Evolutionary conservation across 1,284 basidiomycete species (phyloP).

Genomic region (Jaminaea rosea): DNA sequence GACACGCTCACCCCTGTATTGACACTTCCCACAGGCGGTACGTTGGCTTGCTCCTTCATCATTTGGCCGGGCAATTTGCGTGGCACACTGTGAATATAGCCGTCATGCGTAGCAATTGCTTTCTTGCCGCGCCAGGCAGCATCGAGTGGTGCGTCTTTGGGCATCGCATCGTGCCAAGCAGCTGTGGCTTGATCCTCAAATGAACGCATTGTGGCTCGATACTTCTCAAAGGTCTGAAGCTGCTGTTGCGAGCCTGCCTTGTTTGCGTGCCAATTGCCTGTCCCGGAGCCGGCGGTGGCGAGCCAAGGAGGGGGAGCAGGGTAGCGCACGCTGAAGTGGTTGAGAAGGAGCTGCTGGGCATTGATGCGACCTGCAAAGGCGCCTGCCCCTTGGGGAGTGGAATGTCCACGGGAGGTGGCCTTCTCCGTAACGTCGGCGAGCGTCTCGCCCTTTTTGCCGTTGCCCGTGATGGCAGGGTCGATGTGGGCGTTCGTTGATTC

Average conservation of each 20-base stretch:
- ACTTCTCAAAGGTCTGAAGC: background rate
- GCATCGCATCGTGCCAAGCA: conserved; percentile 18
- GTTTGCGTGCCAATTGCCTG: background rate
- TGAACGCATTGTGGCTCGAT: conserved; percentile 18
- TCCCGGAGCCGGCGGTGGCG: no score
- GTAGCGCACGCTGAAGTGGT: conserved; percentile 40
- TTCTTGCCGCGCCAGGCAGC: background rate
- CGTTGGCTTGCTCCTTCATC: no score
- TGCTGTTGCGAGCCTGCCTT: background rate
- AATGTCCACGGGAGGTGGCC: conserved; percentile 31
- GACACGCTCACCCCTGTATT: no score
- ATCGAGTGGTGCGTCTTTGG: background rate
- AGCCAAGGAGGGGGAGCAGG: conserved; percentile 16
- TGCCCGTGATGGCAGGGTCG: no score
- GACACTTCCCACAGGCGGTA: no score
- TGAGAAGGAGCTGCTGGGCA: conserved; percentile 29
- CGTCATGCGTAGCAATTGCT: conserved; percentile 12
- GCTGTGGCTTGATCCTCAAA: conserved; percentile 31
- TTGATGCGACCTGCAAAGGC: conserved; percentile 31
- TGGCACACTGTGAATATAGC: no score
- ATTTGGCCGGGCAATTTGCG: no score
- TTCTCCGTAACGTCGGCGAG: conserved; percentile 19
- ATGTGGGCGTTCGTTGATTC: conserved; percentile 44
- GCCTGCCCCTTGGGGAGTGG: conserved; percentile 37
- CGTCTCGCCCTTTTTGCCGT: conserved; percentile 17